Conservation (phyloP, 2,329 filamentous ascomycete species). For the Torrubiellomyces zombiae region DNA sequence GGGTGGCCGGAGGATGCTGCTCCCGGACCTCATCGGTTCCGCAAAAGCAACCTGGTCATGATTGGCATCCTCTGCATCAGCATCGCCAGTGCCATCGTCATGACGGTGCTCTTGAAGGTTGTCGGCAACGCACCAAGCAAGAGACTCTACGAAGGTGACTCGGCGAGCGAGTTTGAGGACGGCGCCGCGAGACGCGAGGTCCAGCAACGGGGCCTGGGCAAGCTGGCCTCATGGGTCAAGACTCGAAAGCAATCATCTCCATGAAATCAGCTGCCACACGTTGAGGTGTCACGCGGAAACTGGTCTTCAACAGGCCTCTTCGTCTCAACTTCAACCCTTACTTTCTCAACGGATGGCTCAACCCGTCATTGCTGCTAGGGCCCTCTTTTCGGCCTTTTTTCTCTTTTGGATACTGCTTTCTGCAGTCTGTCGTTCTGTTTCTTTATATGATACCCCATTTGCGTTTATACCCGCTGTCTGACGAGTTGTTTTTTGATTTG, state of each 20-base stretch:
- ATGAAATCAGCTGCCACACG: constrained; percentile 1
- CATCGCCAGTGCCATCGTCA: constrained; percentile 53
- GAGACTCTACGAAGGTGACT: constrained; percentile 24
- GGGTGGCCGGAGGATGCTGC: constrained; percentile 66
- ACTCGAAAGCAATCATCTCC: constrained; percentile 12
- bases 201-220: constrained; percentile 40
- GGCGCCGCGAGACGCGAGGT: constrained; percentile 42
- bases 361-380: constrained; percentile 14
- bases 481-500: constrained; percentile 19
- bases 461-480: constrained; percentile 27
- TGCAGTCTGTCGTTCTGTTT: constrained; percentile 9
- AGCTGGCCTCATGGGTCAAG: constrained; percentile 19
- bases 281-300: too few relatives aligned
- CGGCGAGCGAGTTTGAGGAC: constrained; percentile 33
- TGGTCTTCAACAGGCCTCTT: constrained; percentile 5
- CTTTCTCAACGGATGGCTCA: constrained; percentile 5
- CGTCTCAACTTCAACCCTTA: constrained; percentile 1
- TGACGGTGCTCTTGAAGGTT: constrained; percentile 48
- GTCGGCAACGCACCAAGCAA: constrained; percentile 36
- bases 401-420: constrained; percentile 6
- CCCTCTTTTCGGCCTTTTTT: constrained; percentile 5
- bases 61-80: constrained; percentile 68
- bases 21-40: constrained; percentile 54
- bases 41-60: constrained; percentile 76
- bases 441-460: constrained; percentile 26